Conservation (phyloP, 352 stramenopile genomes). For the Sclerospora graminicola region DNA sequence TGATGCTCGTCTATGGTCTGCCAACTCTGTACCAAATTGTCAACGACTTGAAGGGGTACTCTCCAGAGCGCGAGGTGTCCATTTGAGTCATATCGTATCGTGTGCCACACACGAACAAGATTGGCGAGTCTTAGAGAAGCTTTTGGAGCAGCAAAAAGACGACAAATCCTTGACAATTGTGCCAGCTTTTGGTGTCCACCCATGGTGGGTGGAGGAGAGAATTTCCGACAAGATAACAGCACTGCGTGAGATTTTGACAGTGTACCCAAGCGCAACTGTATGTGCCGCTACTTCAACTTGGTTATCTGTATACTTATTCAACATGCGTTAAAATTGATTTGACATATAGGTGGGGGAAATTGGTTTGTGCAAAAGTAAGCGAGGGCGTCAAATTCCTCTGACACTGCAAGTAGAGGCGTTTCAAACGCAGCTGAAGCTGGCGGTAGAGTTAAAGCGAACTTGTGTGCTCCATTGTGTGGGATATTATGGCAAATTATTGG, state of each 20-base stretch:
- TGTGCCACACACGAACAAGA: slow-evolving; percentile 59
- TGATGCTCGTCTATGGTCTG: slow-evolving; percentile 25
- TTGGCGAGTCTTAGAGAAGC: slow-evolving; percentile 40
- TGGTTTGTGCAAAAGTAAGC: slow-evolving; percentile 58
- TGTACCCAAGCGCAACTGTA: slow-evolving; percentile 43
- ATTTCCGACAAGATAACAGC: slow-evolving; percentile 19
- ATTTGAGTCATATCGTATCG: slow-evolving; percentile 41
- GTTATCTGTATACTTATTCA: too few species aligned
- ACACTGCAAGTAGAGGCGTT: slow-evolving; percentile 41
- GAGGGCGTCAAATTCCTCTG: slow-evolving; percentile 33
- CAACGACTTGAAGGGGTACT: slow-evolving; percentile 24
- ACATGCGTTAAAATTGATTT: not conserved
- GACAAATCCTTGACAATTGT: slow-evolving; percentile 21
- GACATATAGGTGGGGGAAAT: slow-evolving; percentile 56
- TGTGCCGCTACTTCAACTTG: slow-evolving; percentile 22
- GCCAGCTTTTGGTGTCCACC: slow-evolving; percentile 61
- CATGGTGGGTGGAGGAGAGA: slow-evolving; percentile 44
- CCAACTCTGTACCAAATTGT: slow-evolving; percentile 7
- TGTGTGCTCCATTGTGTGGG: slow-evolving; percentile 73
- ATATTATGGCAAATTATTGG: slow-evolving; percentile 52
- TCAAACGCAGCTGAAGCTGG: slow-evolving; percentile 38
- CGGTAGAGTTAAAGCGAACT: slow-evolving; percentile 31
- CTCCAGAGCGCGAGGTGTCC: slow-evolving; percentile 16
- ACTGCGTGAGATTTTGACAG: slow-evolving; percentile 24
- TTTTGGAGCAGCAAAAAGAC: slow-evolving; percentile 13